Evolutionary conservation across 2,329 filamentous ascomycete genomes (phyloP).

Genomic region (Fusarium buharicum): DNA sequence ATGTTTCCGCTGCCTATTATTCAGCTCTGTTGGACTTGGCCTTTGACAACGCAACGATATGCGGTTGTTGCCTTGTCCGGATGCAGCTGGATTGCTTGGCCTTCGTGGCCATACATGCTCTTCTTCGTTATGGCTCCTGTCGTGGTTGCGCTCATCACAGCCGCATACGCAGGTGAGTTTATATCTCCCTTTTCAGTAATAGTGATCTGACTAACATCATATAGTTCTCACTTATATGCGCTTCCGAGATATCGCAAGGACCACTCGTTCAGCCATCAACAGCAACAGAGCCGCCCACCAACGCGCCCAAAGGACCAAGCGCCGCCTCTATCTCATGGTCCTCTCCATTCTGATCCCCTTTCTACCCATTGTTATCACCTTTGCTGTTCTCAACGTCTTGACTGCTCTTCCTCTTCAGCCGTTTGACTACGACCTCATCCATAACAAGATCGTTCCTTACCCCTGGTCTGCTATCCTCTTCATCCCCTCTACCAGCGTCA

Average conservation of each 20-base stretch:
- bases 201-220: background rate
- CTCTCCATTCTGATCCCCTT: slow-evolving; percentile 63
- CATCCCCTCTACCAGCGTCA: slow-evolving; percentile 54
- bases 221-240: slow-evolving; percentile 60
- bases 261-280: slow-evolving; percentile 53
- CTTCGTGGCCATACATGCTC: slow-evolving; percentile 60
- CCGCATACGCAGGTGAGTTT: slow-evolving; percentile 61
- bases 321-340: slow-evolving; percentile 66
- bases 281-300: slow-evolving; percentile 54
- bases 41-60: slow-evolving; percentile 60
- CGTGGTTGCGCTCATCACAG: slow-evolving; percentile 56
- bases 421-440: slow-evolving; percentile 57
- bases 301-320: slow-evolving; percentile 60
- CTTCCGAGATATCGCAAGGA: slow-evolving; percentile 58
- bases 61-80: slow-evolving; percentile 61
- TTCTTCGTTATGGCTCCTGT: slow-evolving; percentile 61
- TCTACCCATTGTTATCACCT: slow-evolving; percentile 58
- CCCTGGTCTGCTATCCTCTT: slow-evolving; percentile 62
- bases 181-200: background rate
- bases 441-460: slow-evolving; percentile 50
- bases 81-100: slow-evolving; percentile 57
- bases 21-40: slow-evolving; percentile 60
- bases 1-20: slow-evolving; percentile 65
- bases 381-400: slow-evolving; percentile 56
- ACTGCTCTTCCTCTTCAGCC: slow-evolving; percentile 44